Evolutionary conservation across 2,329 filamentous ascomycete genomes (phyloP).

Genomic region (Didymella lethalis): DNA sequence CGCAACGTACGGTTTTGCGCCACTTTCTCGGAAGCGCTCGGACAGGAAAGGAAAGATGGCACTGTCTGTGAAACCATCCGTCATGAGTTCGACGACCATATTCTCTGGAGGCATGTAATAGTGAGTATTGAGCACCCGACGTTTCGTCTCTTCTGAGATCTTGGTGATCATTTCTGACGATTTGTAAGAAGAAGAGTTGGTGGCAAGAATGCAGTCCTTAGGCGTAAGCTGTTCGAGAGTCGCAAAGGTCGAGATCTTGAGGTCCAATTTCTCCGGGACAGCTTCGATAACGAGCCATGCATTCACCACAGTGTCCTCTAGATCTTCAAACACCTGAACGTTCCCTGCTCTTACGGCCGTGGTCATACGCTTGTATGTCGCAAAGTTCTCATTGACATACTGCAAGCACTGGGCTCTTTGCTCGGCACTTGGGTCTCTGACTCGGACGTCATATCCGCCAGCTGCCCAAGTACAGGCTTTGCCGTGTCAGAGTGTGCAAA

Average conservation of each 20-base stretch:
- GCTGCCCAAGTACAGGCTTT: slow-evolving; percentile 47
- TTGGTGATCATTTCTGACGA: slow-evolving; percentile 58
- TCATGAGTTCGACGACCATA: slow-evolving; percentile 64
- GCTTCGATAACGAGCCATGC: slow-evolving; percentile 65
- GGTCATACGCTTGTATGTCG: slow-evolving; percentile 18
- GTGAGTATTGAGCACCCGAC: slow-evolving; percentile 56
- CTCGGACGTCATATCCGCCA: slow-evolving; percentile 54
- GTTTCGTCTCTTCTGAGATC: slow-evolving; percentile 50
- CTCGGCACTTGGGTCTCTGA: slow-evolving; percentile 53
- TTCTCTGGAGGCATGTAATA: slow-evolving; percentile 57
- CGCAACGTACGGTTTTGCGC: slow-evolving; percentile 54
- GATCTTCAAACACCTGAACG: slow-evolving; percentile 40
- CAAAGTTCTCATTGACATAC: slow-evolving; percentile 51
- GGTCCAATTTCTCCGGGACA: slow-evolving; percentile 59
- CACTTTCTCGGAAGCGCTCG: slow-evolving; percentile 52
- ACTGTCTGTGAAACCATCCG: slow-evolving; percentile 54
- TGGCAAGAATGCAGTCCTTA: slow-evolving; percentile 58
- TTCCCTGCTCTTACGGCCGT: slow-evolving; percentile 1
- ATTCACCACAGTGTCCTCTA: slow-evolving; percentile 53
- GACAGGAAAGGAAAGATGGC: slow-evolving; percentile 58
- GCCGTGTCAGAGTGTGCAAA: background rate
- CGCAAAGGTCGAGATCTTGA: slow-evolving; percentile 60
- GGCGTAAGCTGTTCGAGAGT: slow-evolving; percentile 56
- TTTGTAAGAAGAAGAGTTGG: slow-evolving; percentile 63
- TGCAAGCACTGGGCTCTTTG: slow-evolving; percentile 50